Evolutionary conservation across 768 basidiomycete species (phyloP), one percentile per base, ranked within the genome.

Genomic region (Boletus sp.): DNA sequence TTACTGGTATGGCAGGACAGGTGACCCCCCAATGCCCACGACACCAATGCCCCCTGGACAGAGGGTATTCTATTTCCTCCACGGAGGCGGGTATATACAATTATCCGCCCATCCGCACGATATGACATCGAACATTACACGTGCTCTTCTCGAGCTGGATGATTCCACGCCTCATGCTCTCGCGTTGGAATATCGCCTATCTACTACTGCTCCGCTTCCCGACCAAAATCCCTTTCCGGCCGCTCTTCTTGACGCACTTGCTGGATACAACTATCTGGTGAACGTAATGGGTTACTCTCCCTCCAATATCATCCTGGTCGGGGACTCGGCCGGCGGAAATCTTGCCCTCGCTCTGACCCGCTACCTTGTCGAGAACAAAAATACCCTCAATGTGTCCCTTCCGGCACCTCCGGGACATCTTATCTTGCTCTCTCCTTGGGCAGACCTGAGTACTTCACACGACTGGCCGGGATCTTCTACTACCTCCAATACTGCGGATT

Each of bases 241-340:
- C 0, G 87, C 87, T 19, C 74, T 93, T 0, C 71, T 93, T 14
- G 90, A 93, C 63, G 83, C 82, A 3, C 70, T 92, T 10, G 80
- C 86, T 2, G 89, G 85, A 7, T 93, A 91, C 67, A 71, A 78
- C 43, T 85, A 91, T 66, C 83, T 91, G 21, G 75, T 87, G 35
- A 73, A 79, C 46, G 70, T 63, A 9, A 71, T 85, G 27, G 80
- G 82, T 0, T 84, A 88, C 64, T 57, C 74, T 2, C 80, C 88
- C 0, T 66, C 72, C 17, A 72, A 88, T 60, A 84, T 93, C 62
- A 75, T 88, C 51, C 47, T 91, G 21, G 75, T 75, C 19, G 90
- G 90, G 3, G 89, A 93, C 65, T 91, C 87, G 1, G 88, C 90
- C 0, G 90, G 90, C 3, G 90, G 78, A 5, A 87, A 91, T 67